Conservation (phyloP, 1,284 basidiomycete species). For the Apiotrichum akiyoshidainum region DNA sequence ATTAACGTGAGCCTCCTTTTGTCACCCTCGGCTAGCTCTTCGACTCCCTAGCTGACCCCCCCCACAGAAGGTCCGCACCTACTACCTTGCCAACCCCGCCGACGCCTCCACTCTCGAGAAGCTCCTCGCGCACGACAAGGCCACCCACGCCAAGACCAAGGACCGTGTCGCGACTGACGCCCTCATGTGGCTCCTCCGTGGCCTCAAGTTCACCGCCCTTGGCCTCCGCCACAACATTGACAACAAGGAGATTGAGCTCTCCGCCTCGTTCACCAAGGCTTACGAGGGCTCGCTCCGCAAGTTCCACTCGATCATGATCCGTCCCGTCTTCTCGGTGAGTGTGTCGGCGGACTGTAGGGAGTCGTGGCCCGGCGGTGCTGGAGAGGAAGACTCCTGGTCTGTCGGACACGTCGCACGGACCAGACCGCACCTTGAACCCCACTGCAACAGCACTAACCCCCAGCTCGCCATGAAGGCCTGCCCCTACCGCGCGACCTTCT, state of each 20-base stretch:
- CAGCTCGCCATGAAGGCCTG: conserved; percentile 96
- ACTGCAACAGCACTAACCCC: background rate
- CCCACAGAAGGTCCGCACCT: conserved; percentile 77
- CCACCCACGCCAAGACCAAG: conserved; percentile 60
- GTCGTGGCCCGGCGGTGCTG: too few species aligned
- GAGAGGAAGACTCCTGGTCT: too few species aligned
- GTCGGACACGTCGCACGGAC: too few species aligned
- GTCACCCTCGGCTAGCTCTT: background rate
- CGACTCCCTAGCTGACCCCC: background rate
- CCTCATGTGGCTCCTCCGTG: conserved; percentile 86
- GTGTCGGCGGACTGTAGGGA: background rate
- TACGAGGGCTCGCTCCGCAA: conserved; percentile 81
- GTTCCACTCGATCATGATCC: conserved; percentile 84
- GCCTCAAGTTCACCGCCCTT: conserved; percentile 84
- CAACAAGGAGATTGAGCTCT: conserved; percentile 68
- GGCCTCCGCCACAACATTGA: conserved; percentile 71
- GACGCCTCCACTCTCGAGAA: conserved; percentile 76
- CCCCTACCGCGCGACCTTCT: conserved; percentile 87
- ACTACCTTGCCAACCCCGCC: conserved; percentile 65
- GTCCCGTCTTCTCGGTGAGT: conserved; percentile 77
- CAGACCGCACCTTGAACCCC: background rate
- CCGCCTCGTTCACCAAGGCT: conserved; percentile 71
- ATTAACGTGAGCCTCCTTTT: conserved; percentile 61
- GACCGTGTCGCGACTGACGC: conserved; percentile 78
- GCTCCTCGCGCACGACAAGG: conserved; percentile 80